phyloP scores from a whole-genome alignment of 2,329 filamentous ascomycete genomes.

The Cladosporium velox region DNA sequence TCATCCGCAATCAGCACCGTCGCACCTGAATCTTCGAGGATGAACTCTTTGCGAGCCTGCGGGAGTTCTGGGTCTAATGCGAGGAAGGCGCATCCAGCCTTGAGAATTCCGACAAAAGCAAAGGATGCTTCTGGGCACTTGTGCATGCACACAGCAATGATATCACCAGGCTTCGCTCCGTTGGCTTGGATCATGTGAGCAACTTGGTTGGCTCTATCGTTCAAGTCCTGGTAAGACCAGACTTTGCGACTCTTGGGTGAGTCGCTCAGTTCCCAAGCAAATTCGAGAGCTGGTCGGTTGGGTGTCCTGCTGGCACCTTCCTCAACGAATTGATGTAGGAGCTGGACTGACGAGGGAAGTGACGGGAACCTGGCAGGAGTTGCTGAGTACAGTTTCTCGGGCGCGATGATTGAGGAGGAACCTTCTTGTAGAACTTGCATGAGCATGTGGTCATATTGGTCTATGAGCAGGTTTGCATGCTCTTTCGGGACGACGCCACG shows the following conservation, averaged over 20 bases:
- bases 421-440: conserved; percentile 52
- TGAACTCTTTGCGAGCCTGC: conserved; percentile 71
- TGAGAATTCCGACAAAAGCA: conserved; percentile 77
- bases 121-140: conserved; percentile 86
- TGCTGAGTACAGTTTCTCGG: conserved; percentile 55
- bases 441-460: conserved; percentile 72
- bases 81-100: conserved; percentile 78
- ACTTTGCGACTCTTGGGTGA: conserved; percentile 48
- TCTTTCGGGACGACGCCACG: conserved; percentile 64
- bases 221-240: conserved; percentile 76
- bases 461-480: conserved; percentile 67
- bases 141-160: conserved; percentile 77
- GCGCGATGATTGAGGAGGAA: not conserved
- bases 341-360: conserved; percentile 58
- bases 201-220: conserved; percentile 70
- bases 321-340: conserved; percentile 81
- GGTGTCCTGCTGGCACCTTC: conserved; percentile 58
- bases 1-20: conserved; percentile 50
- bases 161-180: conserved; percentile 56
- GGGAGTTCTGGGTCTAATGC: conserved; percentile 78
- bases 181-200: conserved; percentile 62
- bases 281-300: conserved; percentile 70
- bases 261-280: conserved; percentile 53
- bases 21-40: conserved; percentile 71
- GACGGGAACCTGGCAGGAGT: conserved; percentile 58